Evolutionary conservation across 768 basidiomycete species (phyloP), one percentile per base, ranked within the genome.

Genomic region (Leucosporidium yakuticum): DNA sequence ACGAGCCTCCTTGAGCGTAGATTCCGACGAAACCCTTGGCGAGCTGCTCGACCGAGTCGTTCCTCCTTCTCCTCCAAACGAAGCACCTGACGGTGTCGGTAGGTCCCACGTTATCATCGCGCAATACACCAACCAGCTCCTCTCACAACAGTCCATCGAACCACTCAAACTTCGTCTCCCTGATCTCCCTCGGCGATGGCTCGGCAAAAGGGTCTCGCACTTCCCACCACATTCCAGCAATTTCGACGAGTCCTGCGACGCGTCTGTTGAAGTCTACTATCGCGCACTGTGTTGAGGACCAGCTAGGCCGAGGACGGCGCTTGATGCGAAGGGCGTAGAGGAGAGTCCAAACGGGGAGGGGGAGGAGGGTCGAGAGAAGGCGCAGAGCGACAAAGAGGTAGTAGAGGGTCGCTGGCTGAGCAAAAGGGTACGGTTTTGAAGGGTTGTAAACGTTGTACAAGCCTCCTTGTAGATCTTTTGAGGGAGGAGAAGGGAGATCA

Each of bases 1-100:
- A 27, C 67, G 70, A 75, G 69, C 79, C 79, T 36, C 77, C 80
- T 62, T 80, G 78, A 51, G 80, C 64, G 65, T 77, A 76, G 49
- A 78, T 62, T 9, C 80, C 67, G 59, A 82, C 75, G 71, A 74
- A 47, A 49, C 51, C 62, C 23, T 68, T 62, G 20, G 44, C 39
- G 39, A 36, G 34, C 34, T 36, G 29, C 4, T 54, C 62, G 48
- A 25, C 23, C 44, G 31, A 31, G 49, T 27, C n/a, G n/a, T n/a
- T n/a, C 17, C 14, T 44, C 39, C 15, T 65, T 32, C n/a, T 50
- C n/a, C 59, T 60, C 71, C 71, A 73, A 32, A 73, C 32, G 61
- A 67, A 73, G n/a, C 56, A 64, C 12, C 71, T 65, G 39, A 72
- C 67, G n/a, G 56, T 39, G 47, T 67, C 57, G n/a, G 64, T 36